Evolutionary conservation across 306 rosid species (phyloP).

Genomic region (Phaseolus lunatus): DNA sequence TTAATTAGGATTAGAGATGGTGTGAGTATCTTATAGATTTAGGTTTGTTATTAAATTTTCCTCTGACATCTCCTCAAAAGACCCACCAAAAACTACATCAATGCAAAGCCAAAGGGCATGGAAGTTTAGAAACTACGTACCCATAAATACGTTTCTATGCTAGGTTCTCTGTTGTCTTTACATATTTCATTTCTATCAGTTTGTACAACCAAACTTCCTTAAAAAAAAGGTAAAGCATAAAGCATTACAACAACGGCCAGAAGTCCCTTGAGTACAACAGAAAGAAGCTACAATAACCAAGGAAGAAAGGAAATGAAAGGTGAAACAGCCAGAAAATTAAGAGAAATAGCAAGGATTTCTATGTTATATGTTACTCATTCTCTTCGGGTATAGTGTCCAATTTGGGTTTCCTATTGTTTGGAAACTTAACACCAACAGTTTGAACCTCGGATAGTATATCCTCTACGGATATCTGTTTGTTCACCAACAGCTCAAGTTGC

Average conservation of each 20-base stretch:
- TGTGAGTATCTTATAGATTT: too few relatives aligned
- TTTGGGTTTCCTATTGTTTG: constrained; percentile 53
- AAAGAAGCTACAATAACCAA: constrained; percentile 20
- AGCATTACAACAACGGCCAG: background rate
- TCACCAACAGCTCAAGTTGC: constrained; percentile 66
- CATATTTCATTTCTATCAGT: constrained; percentile 15
- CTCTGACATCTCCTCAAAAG: too few relatives aligned
- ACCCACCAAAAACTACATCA: too few relatives aligned
- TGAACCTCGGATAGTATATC: constrained; percentile 53
- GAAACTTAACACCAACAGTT: constrained; percentile 25
- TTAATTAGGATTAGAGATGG: too few relatives aligned
- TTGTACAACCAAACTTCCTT: background rate
- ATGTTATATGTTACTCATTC: constrained; percentile 41
- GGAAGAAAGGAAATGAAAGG: constrained; percentile 40
- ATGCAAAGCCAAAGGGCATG: constrained; percentile 24
- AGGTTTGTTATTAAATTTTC: too few relatives aligned
- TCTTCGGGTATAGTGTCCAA: constrained; percentile 75
- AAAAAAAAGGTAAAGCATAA: background rate
- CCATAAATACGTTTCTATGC: constrained; percentile 11
- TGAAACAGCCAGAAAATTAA: constrained; percentile 10
- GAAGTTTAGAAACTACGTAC: constrained; percentile 2
- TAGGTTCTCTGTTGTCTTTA: constrained; percentile 28
- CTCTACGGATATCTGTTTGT: constrained; percentile 58
- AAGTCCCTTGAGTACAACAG: background rate
- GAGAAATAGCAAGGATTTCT: too few relatives aligned